These are phyloP conservation scores for Colletotrichum lindemuthianum DNA, from an alignment of 2,329 filamentous ascomycete species.

Conservation along the genomic window DNA sequence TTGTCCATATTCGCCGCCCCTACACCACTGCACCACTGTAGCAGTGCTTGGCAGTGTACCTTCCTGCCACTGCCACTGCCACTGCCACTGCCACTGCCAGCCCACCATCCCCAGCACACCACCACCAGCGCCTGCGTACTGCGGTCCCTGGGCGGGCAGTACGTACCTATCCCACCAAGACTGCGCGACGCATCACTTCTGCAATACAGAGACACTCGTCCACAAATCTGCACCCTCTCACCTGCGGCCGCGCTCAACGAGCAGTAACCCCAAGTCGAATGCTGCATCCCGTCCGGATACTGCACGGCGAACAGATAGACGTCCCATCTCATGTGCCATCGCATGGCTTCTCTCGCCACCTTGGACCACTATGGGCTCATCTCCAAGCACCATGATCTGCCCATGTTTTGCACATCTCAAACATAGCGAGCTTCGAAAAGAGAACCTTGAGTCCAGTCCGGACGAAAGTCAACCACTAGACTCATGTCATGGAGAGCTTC, in stretches of 20 bases:
- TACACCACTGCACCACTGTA: not conserved
- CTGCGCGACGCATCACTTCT: conserved; percentile 6
- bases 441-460: conserved; percentile 21
- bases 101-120: too few relatives aligned
- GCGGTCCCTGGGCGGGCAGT: not conserved
- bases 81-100: too few relatives aligned
- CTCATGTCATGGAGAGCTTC: conserved; percentile 20
- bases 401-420: conserved; percentile 31
- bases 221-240: conserved; percentile 8
- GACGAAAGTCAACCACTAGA: conserved; percentile 16
- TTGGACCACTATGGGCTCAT: conserved; percentile 30
- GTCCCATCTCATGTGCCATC: conserved; percentile 31
- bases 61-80: too few relatives aligned
- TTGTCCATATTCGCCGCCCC: not conserved
- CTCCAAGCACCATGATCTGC: conserved; percentile 29
- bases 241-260: conserved; percentile 15
- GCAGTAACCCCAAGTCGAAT: conserved; percentile 18
- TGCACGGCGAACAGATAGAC: conserved; percentile 8
- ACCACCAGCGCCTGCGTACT: too few relatives aligned
- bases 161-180: not conserved
- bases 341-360: conserved; percentile 26
- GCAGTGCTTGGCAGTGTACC: not conserved
- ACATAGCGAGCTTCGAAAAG: conserved; percentile 28
- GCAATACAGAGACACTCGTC: conserved; percentile 23
- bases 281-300: conserved; percentile 15